Evolutionary conservation across 2,329 filamentous ascomycete species (phyloP).

Genomic region (Scedosporium minutisporum): DNA sequence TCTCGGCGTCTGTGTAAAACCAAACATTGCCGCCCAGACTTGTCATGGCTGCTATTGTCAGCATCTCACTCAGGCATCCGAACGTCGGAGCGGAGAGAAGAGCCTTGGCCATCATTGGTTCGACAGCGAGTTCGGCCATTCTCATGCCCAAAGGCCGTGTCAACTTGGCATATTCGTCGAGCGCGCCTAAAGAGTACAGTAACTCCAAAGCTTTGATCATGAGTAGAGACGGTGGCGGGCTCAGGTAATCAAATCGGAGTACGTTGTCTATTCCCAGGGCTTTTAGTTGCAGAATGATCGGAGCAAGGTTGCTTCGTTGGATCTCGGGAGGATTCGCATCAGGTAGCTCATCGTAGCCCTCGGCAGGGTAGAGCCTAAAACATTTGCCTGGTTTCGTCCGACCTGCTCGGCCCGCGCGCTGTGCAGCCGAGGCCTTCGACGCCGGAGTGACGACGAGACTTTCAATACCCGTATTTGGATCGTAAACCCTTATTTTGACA

Average conservation of each 20-base stretch:
- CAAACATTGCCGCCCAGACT: conserved; percentile 75
- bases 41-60: conserved; percentile 91
- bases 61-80: conserved; percentile 71
- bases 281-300: conserved; percentile 82
- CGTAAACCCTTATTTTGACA: conserved; percentile 80
- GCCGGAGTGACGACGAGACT: conserved; percentile 71
- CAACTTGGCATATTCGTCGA: conserved; percentile 84
- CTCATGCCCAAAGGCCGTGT: conserved; percentile 77
- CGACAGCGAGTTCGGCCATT: conserved; percentile 88
- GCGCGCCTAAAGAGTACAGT: conserved; percentile 73
- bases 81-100: conserved; percentile 68
- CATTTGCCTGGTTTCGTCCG: conserved; percentile 88
- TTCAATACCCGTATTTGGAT: conserved; percentile 78
- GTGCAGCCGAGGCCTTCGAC: conserved; percentile 86
- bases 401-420: conserved; percentile 82
- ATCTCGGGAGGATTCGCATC: conserved; percentile 80
- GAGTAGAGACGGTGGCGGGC: conserved; percentile 73
- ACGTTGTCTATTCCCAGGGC: conserved; percentile 93
- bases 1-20: conserved; percentile 70
- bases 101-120: conserved; percentile 92
- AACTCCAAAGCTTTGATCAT: conserved; percentile 81
- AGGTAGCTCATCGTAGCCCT: conserved; percentile 51
- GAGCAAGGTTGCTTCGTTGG: conserved; percentile 82
- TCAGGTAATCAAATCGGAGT: conserved; percentile 80
- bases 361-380: conserved; percentile 82